Percentiles rank a stretch among this genome's conserved stretches.
phyloP scores from a whole-genome alignment of 345 rosid genomes.

The Cardamine chenopodiifolia region DNA sequence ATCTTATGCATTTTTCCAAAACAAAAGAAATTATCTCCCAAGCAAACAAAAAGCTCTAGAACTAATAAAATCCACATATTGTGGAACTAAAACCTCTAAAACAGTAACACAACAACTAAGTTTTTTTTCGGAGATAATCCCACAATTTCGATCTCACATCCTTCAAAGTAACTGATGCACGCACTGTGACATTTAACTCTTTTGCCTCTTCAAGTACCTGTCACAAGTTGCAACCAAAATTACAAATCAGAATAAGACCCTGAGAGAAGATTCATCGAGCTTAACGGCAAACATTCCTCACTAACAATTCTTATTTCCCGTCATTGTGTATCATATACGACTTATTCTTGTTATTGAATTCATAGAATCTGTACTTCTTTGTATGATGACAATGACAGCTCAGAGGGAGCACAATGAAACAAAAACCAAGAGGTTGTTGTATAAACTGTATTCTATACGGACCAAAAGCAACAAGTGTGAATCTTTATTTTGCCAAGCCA shows the following conservation, averaged over 20 bases:
- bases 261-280: background rate
- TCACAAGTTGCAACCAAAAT: background rate
- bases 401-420: background rate
- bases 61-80: conserved; percentile 20
- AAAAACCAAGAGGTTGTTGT: background rate
- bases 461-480: background rate
- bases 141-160: background rate
- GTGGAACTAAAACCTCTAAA: conserved; percentile 16
- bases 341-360: background rate
- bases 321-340: background rate
- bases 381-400: background rate
- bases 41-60: conserved; percentile 23
- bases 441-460: background rate
- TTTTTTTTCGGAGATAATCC: conserved; percentile 6
- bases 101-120: background rate
- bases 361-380: background rate
- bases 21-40: background rate
- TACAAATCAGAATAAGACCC: conserved; percentile 9
- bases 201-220: conserved; percentile 34
- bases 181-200: background rate
- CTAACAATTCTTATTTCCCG: background rate
- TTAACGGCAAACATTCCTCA: background rate
- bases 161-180: conserved; percentile 29
- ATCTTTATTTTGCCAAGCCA: background rate
- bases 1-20: conserved; percentile 10